A percentile compares a stretch with the other conserved stretches of the same genome.
These are phyloP conservation scores for Plasmodium knowlesi DNA, from an alignment of 169 alveolate genomes.

Conservation along the genomic window DNA sequence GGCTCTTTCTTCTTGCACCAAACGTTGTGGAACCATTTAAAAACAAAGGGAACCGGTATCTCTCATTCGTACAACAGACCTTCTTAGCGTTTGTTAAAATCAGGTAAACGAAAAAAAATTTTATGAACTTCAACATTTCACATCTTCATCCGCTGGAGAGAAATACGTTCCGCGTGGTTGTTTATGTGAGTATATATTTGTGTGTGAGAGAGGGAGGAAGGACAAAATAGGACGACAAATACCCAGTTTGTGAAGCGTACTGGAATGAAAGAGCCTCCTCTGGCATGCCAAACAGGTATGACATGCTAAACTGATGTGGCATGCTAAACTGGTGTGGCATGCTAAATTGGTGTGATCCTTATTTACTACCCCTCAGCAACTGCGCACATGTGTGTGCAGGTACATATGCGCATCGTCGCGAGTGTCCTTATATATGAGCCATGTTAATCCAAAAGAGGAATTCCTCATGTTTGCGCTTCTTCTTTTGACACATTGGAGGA, in stretches of 20 bases:
- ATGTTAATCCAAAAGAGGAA: neutral
- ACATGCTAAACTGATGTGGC: too few species aligned
- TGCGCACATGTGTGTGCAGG: neutral
- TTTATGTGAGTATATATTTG: neutral
- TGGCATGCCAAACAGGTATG: neutral
- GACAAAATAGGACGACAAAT: neutral
- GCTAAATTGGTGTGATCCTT: neutral
- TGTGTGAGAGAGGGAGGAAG: neutral
- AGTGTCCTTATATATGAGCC: neutral
- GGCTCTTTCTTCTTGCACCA: constrained; percentile 1
- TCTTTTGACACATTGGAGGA: neutral
- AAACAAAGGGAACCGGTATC: neutral
- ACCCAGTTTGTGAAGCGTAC: neutral
- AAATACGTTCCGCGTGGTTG: neutral
- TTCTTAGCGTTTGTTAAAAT: constrained; percentile 4
- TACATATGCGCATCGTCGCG: neutral
- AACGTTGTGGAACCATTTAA: constrained; percentile 7
- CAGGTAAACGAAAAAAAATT: constrained; percentile 12
- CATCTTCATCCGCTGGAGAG: constrained; percentile 18
- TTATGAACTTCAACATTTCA: constrained; percentile 65
- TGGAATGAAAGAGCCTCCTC: neutral
- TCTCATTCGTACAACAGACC: neutral
- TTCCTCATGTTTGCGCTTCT: neutral
- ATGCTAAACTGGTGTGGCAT: neutral
- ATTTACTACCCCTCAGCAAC: neutral